These are phyloP conservation scores for Linum usitatissimum DNA, from an alignment of 345 rosid species.

Conservation along the genomic window DNA sequence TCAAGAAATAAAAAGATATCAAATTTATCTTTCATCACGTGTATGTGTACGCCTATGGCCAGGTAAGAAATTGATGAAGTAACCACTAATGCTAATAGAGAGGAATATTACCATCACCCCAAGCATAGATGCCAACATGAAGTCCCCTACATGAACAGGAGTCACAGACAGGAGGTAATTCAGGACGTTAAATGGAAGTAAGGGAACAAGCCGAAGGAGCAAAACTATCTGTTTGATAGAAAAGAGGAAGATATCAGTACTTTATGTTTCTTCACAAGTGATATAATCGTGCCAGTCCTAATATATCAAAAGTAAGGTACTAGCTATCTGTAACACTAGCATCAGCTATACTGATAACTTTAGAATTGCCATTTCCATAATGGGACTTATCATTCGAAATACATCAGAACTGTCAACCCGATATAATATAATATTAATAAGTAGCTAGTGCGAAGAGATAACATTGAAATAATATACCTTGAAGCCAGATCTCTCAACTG, in stretches of 20 bases:
- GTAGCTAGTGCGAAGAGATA: not conserved
- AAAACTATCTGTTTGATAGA: conserved; percentile 36
- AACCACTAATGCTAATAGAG: not conserved
- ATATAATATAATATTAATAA: not conserved
- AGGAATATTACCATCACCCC: conserved; percentile 45
- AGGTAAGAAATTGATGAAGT: not conserved
- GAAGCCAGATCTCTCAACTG: conserved; percentile 47
- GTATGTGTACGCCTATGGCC: too few species aligned
- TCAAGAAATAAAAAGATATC: too few species aligned
- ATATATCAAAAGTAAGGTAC: too few species aligned
- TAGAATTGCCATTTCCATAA: too few species aligned
- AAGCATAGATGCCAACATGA: conserved; percentile 43
- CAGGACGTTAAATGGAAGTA: conserved; percentile 49
- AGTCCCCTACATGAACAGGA: conserved; percentile 38
- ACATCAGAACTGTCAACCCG: not conserved
- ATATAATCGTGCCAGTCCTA: too few species aligned
- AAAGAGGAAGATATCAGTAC: conserved; percentile 7
- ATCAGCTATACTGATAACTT: not conserved
- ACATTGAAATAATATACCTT: conserved; percentile 23
- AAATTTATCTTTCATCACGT: too few species aligned
- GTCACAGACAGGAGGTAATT: conserved; percentile 51
- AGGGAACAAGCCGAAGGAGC: conserved; percentile 48
- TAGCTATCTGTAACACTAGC: not conserved
- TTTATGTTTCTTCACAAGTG: not conserved
- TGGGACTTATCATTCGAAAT: not conserved